Evolutionary conservation across 805 yeast genomes (phyloP), one percentile per base, ranked within the genome.

Genomic region (Pichia deserticola): DNA sequence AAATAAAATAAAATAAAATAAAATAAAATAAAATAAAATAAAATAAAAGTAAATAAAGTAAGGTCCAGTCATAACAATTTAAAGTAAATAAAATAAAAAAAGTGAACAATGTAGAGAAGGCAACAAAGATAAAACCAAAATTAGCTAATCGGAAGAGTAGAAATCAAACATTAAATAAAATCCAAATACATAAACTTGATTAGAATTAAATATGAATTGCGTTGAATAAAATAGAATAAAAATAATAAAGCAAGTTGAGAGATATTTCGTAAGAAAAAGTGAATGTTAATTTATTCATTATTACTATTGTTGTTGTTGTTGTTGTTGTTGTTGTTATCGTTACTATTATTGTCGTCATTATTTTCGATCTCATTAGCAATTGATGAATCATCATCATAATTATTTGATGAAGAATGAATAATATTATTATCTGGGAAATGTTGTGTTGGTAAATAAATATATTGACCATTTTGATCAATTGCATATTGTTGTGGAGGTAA

Each of bases 391-490:
- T 43, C 45, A 33, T 35, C 29, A 35, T 35, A 25, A 11, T n/a
- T 15, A 25, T 28, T 35, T 7, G 10, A n/a, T 35, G 40, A 34
- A 12, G 45, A 27, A 43, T 35, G 47, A 38, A 54, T 50, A 54
- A 60, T 52, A 10, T 53, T 39, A 44, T 52, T 55, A 29, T 27
- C 28, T 10, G 64, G 60, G 42, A 54, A 61, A 15, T 54, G 60
- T 46, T 57, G 64, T 9, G 52, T 40, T 10, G 52, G 51, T 25
- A 54, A 38, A 42, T 58, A 60, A 60, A 63, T 57, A 48, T 62
- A 63, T 38, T 61, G 63, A 28, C 65, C 65, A 44, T 55, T 58
- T 42, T 55, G 66, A 47, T 62, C 64, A 40, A 59, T 50, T 25
- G 59, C 60, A 49, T 51, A 59, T 45, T 55, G 62, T 39, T 57